Conservation (phyloP, 2,329 filamentous ascomycete species). For the Xylaria arbuscula region DNA sequence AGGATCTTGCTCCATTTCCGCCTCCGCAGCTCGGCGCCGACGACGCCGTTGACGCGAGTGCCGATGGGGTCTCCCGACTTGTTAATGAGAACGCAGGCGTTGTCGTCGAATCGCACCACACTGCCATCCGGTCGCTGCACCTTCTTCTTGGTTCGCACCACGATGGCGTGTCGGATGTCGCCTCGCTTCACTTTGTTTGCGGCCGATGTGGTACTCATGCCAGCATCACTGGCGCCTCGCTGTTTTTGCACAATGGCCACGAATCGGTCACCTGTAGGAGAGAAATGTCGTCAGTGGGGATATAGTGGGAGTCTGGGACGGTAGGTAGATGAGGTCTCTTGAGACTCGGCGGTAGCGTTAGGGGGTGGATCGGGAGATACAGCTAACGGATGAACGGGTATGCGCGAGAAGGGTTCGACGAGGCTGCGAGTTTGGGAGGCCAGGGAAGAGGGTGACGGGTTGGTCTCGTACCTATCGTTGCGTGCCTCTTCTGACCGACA, state of each 20-base stretch:
- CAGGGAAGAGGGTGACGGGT: neutral
- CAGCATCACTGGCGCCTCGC: slow-evolving; percentile 78
- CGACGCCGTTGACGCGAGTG: slow-evolving; percentile 89
- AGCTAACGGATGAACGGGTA: neutral
- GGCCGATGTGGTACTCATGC: slow-evolving; percentile 75
- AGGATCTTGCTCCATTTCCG: slow-evolving; percentile 99
- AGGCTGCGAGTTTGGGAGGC: neutral
- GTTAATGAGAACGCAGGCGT: slow-evolving; percentile 96
- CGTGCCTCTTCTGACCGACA: slow-evolving; percentile 87
- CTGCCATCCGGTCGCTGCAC: slow-evolving; percentile 88
- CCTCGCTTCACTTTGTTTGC: slow-evolving; percentile 96
- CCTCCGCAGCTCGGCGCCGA: slow-evolving; percentile 87
- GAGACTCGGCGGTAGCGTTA: neutral
- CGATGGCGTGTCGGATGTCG: slow-evolving; percentile 94
- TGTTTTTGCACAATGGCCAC: slow-evolving; percentile 98
- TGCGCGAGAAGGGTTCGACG: neutral
- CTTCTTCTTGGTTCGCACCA: slow-evolving; percentile 91
- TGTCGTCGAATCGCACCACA: slow-evolving; percentile 94
- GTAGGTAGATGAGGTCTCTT: neutral
- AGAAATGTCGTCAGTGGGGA: slow-evolving; percentile 11
- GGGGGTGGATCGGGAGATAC: neutral
- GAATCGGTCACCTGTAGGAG: slow-evolving; percentile 85
- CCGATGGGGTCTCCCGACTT: slow-evolving; percentile 97
- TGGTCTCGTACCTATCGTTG: slow-evolving; percentile 79
- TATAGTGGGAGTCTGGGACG: neutral